Base-by-base conservation (phyloP, 164 flowering plant genomes). In the Euptelea pleiosperma region DNA sequence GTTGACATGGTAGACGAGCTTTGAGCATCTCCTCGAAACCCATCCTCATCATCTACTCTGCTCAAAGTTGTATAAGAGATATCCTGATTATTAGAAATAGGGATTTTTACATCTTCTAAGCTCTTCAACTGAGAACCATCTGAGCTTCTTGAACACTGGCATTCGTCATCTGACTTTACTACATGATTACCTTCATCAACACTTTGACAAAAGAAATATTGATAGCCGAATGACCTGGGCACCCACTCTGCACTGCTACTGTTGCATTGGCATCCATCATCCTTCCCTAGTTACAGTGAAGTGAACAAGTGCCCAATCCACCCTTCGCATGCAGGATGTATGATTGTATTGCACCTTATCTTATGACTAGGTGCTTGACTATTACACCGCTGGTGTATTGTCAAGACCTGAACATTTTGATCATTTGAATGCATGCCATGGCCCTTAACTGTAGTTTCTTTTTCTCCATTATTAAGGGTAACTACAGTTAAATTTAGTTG, bases 211-310 rank as follows among this genome's bases (percentile, higher is more conserved):
- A n/a, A n/a, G n/a, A n/a, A n/a, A n/a, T 58, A 64, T 59, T 58
- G 15, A 37, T 22, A 44, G 58, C 55, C 51, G 70, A 46, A 36
- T 39, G 40, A 46, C 64, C 71, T 31, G 63, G 37, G 53, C 12
- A 26, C 12, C 61, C 61, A 62, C 58, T 73, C 35, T 73, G 74
- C 3, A 33, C 46, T 24, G 45, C n/a, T 48, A 36, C 15, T 42
- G 61, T 57, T 47, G 39, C 47, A 54, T 10, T 37, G 16, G 19
- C 31, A 22, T 41, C 30, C 56, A 24, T 52, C 68, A 44, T 26
- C 45, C 28, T 65, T 58, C 60, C 66, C 74, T n/a, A n/a, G n/a
- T n/a, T n/a, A n/a, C n/a, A n/a, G n/a, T n/a, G n/a, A n/a, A n/a
- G n/a, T n/a, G n/a, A n/a, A n/a, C n/a, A n/a, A n/a, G n/a, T n/a